A percentile compares a stretch with the other conserved stretches of the same genome.
Conservation (phyloP, 2,329 filamentous ascomycete species). For the Keithomyces neogunnii region DNA sequence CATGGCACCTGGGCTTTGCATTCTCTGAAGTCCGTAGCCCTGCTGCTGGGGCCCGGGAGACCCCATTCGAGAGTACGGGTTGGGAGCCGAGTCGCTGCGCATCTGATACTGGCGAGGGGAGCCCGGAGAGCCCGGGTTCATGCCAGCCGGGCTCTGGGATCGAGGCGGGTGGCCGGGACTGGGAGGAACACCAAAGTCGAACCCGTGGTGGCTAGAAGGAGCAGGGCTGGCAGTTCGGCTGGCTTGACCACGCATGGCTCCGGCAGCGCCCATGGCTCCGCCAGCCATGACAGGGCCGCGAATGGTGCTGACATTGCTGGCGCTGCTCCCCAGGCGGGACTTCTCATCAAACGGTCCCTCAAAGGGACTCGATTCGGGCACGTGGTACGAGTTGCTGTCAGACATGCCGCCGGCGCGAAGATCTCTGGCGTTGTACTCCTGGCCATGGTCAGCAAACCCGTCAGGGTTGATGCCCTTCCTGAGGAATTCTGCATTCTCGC, state of each 20-base stretch:
- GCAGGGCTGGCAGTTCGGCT: slow-evolving; percentile 8
- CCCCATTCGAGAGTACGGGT: slow-evolving; percentile 6
- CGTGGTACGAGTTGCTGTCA: slow-evolving; percentile 11
- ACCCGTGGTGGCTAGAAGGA: slow-evolving; percentile 8
- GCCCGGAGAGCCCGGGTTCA: background rate
- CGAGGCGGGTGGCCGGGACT: background rate
- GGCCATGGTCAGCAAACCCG: slow-evolving; percentile 24
- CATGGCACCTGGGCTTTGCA: slow-evolving; percentile 9
- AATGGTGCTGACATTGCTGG: slow-evolving; percentile 10
- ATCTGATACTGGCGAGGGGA: slow-evolving; percentile 5
- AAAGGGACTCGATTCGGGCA: slow-evolving; percentile 9
- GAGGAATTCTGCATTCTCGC: slow-evolving; percentile 42
- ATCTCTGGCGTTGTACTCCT: slow-evolving; percentile 12
- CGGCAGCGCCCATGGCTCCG: slow-evolving; percentile 1
- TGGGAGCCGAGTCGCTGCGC: slow-evolving; percentile 5
- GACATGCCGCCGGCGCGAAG: slow-evolving; percentile 8
- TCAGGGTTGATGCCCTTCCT: slow-evolving; percentile 41
- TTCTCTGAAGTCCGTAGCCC: slow-evolving; percentile 7
- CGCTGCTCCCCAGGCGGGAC: slow-evolving; percentile 5
- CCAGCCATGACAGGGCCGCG: slow-evolving; percentile 6
- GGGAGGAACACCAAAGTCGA: slow-evolving; percentile 11
- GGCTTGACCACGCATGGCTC: background rate
- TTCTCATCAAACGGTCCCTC: slow-evolving; percentile 8
- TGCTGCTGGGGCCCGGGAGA: slow-evolving; percentile 10
- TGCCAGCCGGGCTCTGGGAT: background rate